A percentile compares a stretch with the other conserved stretches of the same genome.
phyloP scores from a whole-genome alignment of 495 filamentous ascomycete genomes.

The Lepraria neglecta region DNA sequence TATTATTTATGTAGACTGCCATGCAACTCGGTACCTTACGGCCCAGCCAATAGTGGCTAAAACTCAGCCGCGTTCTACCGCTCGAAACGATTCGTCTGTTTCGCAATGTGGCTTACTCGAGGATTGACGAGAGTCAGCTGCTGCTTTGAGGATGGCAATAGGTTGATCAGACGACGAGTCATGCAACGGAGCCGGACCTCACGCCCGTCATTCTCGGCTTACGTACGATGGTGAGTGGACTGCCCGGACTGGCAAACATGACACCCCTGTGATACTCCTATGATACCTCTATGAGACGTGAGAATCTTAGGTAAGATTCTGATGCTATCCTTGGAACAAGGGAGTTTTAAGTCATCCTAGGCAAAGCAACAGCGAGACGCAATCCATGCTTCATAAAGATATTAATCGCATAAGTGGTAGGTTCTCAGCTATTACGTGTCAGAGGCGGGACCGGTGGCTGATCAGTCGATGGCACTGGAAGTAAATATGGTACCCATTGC shows the following conservation, averaged over 20 bases:
- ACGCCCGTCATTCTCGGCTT: not conserved
- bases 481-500: not conserved
- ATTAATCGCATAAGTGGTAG: not conserved
- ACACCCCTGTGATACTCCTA: too few species aligned
- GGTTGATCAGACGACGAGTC: constrained; percentile 1
- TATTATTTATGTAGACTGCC: not conserved
- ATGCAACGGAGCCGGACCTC: not conserved
- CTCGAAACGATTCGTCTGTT: constrained; percentile 12
- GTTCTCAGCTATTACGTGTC: not conserved
- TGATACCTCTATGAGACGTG: too few species aligned
- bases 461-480: not conserved
- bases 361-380: not conserved
- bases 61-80: constrained; percentile 14
- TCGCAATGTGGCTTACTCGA: not conserved
- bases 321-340: not conserved
- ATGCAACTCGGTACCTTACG: constrained; percentile 4
- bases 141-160: not conserved
- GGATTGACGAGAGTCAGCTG: not conserved
- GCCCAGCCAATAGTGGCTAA: constrained; percentile 11
- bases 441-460: not conserved
- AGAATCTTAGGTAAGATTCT: not conserved
- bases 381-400: not conserved
- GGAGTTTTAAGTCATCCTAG: not conserved
- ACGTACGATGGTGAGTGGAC: not conserved
- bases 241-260: not conserved